Conservation (phyloP, 805 yeast species). For the Wickerhamiella galacta region DNA sequence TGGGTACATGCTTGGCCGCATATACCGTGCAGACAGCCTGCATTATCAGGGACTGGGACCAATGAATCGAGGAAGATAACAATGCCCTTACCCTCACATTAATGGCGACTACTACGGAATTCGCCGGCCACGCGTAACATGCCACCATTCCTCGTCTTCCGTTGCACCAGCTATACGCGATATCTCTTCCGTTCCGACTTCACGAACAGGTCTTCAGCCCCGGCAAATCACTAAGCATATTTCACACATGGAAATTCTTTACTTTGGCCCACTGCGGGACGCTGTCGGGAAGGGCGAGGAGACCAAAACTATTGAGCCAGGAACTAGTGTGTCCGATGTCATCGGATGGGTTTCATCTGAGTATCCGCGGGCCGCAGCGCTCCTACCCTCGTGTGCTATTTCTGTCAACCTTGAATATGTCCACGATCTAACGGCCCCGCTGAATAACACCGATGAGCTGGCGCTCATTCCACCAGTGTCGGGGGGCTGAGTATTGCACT, state of each 20-base stretch:
- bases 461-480: conserved; percentile 20
- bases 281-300: conserved; percentile 6
- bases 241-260: conserved; percentile 10
- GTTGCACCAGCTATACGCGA: too few species aligned
- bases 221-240: too few species aligned
- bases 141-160: too few species aligned
- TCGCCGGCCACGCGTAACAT: too few species aligned
- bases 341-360: conserved; percentile 5
- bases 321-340: conserved; percentile 1
- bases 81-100: too few species aligned
- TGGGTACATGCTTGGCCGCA: too few species aligned
- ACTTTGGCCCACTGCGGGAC: conserved; percentile 17
- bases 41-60: too few species aligned
- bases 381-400: conserved; percentile 14
- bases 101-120: too few species aligned
- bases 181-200: too few species aligned
- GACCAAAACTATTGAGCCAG: neutral
- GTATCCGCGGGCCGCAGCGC: conserved; percentile 8
- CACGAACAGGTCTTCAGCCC: too few species aligned
- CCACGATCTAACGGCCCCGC: conserved; percentile 2
- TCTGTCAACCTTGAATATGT: conserved; percentile 15
- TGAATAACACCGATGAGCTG: conserved; percentile 12
- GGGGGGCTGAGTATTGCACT: conserved; percentile 15
- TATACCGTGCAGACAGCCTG: too few species aligned
- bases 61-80: too few species aligned